Conservation (phyloP, 352 stramenopile genomes). For the Pythium sukuiense region DNA sequence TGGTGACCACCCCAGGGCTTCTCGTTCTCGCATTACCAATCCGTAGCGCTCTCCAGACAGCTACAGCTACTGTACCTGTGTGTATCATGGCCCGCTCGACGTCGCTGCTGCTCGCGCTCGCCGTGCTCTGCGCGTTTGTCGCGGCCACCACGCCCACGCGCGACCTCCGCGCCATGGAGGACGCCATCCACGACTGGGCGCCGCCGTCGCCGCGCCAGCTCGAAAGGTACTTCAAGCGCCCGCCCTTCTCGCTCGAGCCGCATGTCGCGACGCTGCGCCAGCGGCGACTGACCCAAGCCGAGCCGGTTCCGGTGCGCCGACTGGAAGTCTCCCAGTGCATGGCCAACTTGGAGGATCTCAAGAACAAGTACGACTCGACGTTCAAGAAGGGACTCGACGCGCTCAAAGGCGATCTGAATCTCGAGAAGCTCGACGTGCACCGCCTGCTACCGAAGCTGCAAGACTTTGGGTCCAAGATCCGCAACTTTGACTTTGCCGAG, state of each 20-base stretch:
- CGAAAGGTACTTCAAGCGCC: constrained; percentile 1
- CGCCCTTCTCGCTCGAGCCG: constrained; percentile 2
- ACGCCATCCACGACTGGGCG: background rate
- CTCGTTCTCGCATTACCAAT: too few species aligned
- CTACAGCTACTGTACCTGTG: too few species aligned
- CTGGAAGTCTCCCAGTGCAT: too few species aligned
- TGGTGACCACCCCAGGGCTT: too few species aligned
- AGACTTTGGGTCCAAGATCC: background rate
- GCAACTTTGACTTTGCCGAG: constrained; percentile 11
- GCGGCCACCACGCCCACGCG: background rate
- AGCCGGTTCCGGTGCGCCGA: background rate
- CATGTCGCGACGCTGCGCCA: constrained; percentile 1
- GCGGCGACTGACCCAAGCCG: background rate
- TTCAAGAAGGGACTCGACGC: background rate
- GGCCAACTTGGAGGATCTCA: background rate
- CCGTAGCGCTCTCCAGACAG: too few species aligned
- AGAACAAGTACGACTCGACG: background rate
- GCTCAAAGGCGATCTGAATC: background rate
- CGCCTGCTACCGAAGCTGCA: background rate
- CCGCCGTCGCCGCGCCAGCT: background rate
- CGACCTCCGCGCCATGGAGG: background rate
- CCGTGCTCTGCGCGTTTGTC: background rate
- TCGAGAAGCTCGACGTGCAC: background rate
- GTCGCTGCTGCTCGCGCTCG: background rate
- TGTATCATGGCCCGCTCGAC: too few species aligned